Conservation (phyloP, 1,284 basidiomycete genomes). For the Porodaedalea pini region DNA sequence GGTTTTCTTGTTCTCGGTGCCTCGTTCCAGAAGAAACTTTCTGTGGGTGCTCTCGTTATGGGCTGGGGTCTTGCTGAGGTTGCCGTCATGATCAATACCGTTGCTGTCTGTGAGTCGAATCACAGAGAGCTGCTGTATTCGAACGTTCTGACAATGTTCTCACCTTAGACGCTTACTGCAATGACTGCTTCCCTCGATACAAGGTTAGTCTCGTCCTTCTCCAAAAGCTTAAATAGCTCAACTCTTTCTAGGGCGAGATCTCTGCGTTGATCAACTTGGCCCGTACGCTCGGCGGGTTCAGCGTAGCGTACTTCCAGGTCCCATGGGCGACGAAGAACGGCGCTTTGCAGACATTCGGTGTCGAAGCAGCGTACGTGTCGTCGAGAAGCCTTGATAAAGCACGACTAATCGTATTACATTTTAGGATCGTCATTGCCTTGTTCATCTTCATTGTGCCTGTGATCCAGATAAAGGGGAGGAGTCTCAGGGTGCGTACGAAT, state of each 20-base stretch:
- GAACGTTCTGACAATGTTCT: background rate
- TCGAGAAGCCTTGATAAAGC: background rate
- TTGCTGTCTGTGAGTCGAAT: slow-evolving; percentile 49
- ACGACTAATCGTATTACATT: background rate
- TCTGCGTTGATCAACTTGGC: slow-evolving; percentile 57
- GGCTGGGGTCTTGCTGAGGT: slow-evolving; percentile 66
- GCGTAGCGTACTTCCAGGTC: slow-evolving; percentile 62
- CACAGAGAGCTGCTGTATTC: background rate
- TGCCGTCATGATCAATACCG: slow-evolving; percentile 62
- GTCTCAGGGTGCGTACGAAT: slow-evolving; percentile 37
- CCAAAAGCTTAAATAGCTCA: background rate
- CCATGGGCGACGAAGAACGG: slow-evolving; percentile 56
- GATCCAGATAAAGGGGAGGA: slow-evolving; percentile 45
- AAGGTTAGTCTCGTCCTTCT: slow-evolving; percentile 32
- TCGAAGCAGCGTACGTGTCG: slow-evolving; percentile 48
- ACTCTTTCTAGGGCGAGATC: slow-evolving; percentile 44
- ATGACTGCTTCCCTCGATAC: slow-evolving; percentile 49
- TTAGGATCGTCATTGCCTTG: slow-evolving; percentile 45
- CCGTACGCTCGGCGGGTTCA: slow-evolving; percentile 57
- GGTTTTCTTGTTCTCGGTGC: slow-evolving; percentile 63
- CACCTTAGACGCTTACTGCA: slow-evolving; percentile 38
- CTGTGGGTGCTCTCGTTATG: slow-evolving; percentile 52
- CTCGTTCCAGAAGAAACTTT: slow-evolving; percentile 54
- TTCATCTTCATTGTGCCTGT: slow-evolving; percentile 50
- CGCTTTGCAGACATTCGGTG: slow-evolving; percentile 54